phyloP scores from a whole-genome alignment of 108 stramenopile genomes.

The Cyclotella baltica region DNA sequence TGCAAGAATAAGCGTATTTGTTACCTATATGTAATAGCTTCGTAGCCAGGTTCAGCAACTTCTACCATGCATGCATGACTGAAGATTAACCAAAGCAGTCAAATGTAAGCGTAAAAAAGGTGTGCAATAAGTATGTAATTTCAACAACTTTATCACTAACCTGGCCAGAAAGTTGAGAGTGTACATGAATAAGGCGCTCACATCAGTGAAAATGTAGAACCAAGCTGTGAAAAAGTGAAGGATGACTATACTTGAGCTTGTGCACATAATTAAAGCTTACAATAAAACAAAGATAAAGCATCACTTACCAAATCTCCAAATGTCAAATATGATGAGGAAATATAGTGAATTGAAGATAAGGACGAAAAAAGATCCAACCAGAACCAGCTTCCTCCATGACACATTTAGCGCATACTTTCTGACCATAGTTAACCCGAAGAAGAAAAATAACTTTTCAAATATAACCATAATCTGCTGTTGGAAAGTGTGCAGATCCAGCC shows the following conservation, averaged over 20 bases:
- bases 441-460: slow-evolving; percentile 54
- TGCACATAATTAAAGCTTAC: not conserved
- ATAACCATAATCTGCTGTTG: slow-evolving; percentile 54
- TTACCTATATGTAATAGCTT: slow-evolving; percentile 58
- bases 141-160: not conserved
- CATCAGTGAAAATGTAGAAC: slow-evolving; percentile 60
- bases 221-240: not conserved
- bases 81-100: not conserved
- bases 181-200: slow-evolving; percentile 54
- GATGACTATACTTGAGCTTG: not conserved
- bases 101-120: not conserved
- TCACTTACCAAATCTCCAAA: slow-evolving; percentile 20
- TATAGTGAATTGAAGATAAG: slow-evolving; percentile 43
- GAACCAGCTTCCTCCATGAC: slow-evolving; percentile 46
- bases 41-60: slow-evolving; percentile 55
- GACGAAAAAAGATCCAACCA: slow-evolving; percentile 42
- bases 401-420: slow-evolving; percentile 47
- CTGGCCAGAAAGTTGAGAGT: slow-evolving; percentile 53
- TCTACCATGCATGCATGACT: slow-evolving; percentile 53
- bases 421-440: slow-evolving; percentile 48
- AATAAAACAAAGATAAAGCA: not conserved
- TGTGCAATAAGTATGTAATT: not conserved
- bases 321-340: slow-evolving; percentile 52
- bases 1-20: no score
- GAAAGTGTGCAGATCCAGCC: slow-evolving; percentile 53